Evolutionary conservation across 768 basidiomycete species (phyloP), one percentile per base, ranked within the genome.

Genomic region (Psilocybe sp.): DNA sequence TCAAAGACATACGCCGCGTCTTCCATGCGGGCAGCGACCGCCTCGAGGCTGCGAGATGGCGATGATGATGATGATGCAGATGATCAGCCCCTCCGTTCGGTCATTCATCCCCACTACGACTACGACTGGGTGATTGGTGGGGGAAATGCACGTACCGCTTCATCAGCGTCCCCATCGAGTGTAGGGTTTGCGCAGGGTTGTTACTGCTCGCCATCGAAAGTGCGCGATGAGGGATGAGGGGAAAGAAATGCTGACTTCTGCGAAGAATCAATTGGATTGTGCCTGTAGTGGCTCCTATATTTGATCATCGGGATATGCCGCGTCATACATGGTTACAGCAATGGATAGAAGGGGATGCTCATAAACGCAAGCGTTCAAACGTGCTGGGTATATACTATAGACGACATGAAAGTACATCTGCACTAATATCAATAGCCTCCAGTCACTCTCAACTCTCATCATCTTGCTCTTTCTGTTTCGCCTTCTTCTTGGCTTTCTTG

Each of bases 1-100:
- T 63, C 67, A 19, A 71, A 64, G 13, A 79, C 73, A 36, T 78
- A 74, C 34, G 87, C 87, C 52, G 93, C 74, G 63, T 99, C 97
- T 69, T 99, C 97, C 33, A 99, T 81, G 32, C 97, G 83, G 39
- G 89, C 91, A 5, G 92, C 94, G 8, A 93, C 91, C 19, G 97
- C 97, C 76, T 95, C 89, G 44, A 93, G 80, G 56, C 94, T 94
- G 61, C 41, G 80, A 75, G 51, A 48, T 14, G 51, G 50, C 46
- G 36, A 36, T 51, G 16, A 49, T 50, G n/a, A n/a, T n/a, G n/a
- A n/a, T n/a, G n/a, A n/a, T n/a, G n/a, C n/a, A n/a, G n/a, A n/a
- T n/a, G 34, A 56, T 47, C 36, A 55, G 32, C 42, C 37, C 28
- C 43, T 38, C 18, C n/a, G 28, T 34, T 36, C 16, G 46, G 44